These are phyloP conservation scores for Lumnitzera littorea DNA, from an alignment of 345 rosid species.

Conservation along the genomic window DNA sequence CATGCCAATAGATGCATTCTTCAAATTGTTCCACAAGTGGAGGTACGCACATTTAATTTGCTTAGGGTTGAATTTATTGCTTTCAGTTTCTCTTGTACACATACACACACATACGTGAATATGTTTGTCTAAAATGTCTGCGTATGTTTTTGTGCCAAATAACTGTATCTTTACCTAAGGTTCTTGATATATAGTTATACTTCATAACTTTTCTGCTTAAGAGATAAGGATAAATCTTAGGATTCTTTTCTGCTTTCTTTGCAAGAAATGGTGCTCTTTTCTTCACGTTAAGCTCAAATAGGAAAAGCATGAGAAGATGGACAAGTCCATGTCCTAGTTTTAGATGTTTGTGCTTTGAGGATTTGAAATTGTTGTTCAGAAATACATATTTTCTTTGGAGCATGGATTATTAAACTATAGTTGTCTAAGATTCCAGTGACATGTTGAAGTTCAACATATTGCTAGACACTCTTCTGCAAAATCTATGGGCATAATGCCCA, in stretches of 20 bases:
- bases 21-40: constrained; percentile 47
- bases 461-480: too few species aligned
- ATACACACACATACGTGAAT: not conserved
- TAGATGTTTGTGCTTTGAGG: too few species aligned
- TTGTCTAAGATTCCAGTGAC: too few species aligned
- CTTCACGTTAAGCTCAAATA: not conserved
- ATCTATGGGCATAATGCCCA: not conserved
- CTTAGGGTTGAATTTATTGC: too few species aligned
- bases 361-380: too few species aligned
- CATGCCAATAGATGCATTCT: constrained; percentile 32
- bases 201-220: not conserved
- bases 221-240: not conserved
- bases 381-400: too few species aligned
- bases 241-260: not conserved
- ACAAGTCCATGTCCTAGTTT: too few species aligned
- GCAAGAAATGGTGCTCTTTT: not conserved
- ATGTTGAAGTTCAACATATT: too few species aligned
- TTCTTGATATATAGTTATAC: too few species aligned
- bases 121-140: not conserved
- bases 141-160: not conserved
- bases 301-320: not conserved
- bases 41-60: constrained; percentile 21
- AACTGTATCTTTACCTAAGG: not conserved
- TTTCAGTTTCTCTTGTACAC: not conserved
- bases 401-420: too few species aligned